Evolutionary conservation across 306 rosid species (phyloP), one percentile per base, ranked within the genome.

Genomic region (Begonia fuchsioides): DNA sequence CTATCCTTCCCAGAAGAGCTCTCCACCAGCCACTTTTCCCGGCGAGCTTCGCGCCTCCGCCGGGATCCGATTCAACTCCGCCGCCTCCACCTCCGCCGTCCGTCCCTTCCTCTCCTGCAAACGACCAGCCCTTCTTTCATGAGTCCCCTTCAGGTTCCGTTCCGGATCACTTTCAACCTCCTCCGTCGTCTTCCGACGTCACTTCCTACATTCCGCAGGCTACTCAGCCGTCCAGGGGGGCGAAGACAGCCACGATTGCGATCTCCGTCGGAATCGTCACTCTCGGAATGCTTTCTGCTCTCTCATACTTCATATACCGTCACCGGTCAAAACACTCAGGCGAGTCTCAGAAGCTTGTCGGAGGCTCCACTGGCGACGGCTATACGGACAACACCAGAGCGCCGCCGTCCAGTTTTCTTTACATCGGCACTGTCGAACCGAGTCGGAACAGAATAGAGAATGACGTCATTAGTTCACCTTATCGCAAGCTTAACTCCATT

Each of bases 251-350:
- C 0, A 95, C 95, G 47, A 80, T 90, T 44, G 95, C 78, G 12
- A 72, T 76, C 72, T 90, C 95, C 10, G 97, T 90, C 10, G 93
- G 90, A 26, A 72, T 90, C 16, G 95, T 90, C 32, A 79, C 92
- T 6, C 86, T 90, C 6, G 97, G 97, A 8, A 90, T 90, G 97
- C 76, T 90, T 43, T 81, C 97, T 1, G 97, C 82, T 3, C 86
- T 90, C 5, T 92, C 94, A 0, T 81, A 84, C 62, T 90, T 83
- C 46, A 52, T 90, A 48, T 90, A 75, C 58, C 84, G 76, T 41
- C 95, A 84, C 83, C 76, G 97, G 13, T 76, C 63, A 15, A 84
- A 71, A 57, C 86, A 75, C 47, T 77, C 77, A 3, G 57, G 58
- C 35, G 93, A 84, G 58, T 53, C 84, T 6, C 78, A 73, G 19